Base-by-base conservation (phyloP, 495 filamentous ascomycete species). In the Annulohypoxylon moriforme region DNA sequence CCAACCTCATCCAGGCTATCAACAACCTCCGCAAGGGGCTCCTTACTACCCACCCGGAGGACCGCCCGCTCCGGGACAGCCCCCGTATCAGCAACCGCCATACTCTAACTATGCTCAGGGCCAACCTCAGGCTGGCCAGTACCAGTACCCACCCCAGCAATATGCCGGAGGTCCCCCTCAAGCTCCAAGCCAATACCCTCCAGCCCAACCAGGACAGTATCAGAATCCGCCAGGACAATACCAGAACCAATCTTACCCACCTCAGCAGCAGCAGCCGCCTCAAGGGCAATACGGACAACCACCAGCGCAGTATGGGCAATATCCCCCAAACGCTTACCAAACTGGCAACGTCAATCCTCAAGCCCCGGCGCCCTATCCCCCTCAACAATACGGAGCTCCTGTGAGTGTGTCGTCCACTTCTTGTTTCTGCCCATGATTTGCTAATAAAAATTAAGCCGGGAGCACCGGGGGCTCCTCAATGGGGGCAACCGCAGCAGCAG, bases 221-320 rank as follows among this genome's bases (percentile, higher is more conserved):
- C 76, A 75, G 4, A 68, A 72, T 22, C 78, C 74, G 22, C 64
- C 64, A 13, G 47, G 31, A 18, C 66, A 56, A n/a, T 75, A 75
- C n/a, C 76, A 75, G 3, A 68, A 75, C 27, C 78, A 76, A 40
- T 67, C 70, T 31, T 73, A 73, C 68, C 75, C 71, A 49, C 79
- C 81, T 50, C 77, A 40, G 13, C 36, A 40, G n/a, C 13, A 76
- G 42, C 81, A 82, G 22, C 76, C 82, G 18, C 75, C 69, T n/a
- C 53, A 76, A 52, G 67, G 52, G 55, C 73, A 68, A 40, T 76
- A 71, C 42, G 63, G 55, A 4, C 53, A 70, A 16, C 60, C 53
- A 4, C 46, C 67, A 14, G 18, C 44, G 25, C 53, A 38, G 8
- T 65, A 71, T 56, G 47, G 29, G 7, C 67, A 65, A 55, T 65